Percentiles rank a stretch among this genome's conserved stretches.
Conservation (phyloP, 2,329 filamentous ascomycete species). For the Cercospora citrullina region DNA sequence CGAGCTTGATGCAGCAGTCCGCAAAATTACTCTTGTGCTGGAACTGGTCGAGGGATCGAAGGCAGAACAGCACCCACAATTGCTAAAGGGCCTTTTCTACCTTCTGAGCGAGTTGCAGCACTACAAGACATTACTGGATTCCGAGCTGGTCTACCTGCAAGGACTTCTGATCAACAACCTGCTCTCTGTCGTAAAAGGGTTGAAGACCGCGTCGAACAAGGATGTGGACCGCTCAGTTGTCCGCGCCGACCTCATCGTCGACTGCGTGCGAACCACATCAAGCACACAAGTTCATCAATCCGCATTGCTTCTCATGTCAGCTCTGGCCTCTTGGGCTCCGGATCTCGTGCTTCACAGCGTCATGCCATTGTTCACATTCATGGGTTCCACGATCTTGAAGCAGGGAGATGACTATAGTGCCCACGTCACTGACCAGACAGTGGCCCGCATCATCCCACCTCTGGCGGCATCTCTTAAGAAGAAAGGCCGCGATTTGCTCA, state of each 20-base stretch:
- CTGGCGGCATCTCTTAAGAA: constrained; percentile 81
- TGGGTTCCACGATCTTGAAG: constrained; percentile 85
- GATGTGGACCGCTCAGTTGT: constrained; percentile 74
- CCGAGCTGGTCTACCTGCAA: constrained; percentile 87
- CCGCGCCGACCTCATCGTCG: constrained; percentile 85
- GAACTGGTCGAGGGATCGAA: constrained; percentile 82
- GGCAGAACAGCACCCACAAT: constrained; percentile 70
- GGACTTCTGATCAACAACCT: constrained; percentile 80
- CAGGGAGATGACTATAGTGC: constrained; percentile 97
- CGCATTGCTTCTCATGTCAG: constrained; percentile 82
- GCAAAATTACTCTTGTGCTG: constrained; percentile 79
- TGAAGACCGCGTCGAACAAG: constrained; percentile 52
- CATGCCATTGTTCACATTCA: constrained; percentile 99
- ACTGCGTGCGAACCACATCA: constrained; percentile 87
- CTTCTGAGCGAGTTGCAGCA: constrained; percentile 84
- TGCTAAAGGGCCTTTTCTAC: constrained; percentile 78
- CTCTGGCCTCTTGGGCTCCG: constrained; percentile 81
- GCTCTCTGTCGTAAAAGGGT: constrained; percentile 77
- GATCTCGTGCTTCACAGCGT: constrained; percentile 93
- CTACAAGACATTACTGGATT: constrained; percentile 75
- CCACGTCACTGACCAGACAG: constrained; percentile 90
- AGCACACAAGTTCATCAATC: constrained; percentile 93
- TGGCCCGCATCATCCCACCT: constrained; percentile 89
- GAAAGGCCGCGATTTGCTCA: constrained; percentile 72
- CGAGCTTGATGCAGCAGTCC: constrained; percentile 67